phyloP scores from a whole-genome alignment of 768 basidiomycete species.

The Amanita brunnescens region DNA sequence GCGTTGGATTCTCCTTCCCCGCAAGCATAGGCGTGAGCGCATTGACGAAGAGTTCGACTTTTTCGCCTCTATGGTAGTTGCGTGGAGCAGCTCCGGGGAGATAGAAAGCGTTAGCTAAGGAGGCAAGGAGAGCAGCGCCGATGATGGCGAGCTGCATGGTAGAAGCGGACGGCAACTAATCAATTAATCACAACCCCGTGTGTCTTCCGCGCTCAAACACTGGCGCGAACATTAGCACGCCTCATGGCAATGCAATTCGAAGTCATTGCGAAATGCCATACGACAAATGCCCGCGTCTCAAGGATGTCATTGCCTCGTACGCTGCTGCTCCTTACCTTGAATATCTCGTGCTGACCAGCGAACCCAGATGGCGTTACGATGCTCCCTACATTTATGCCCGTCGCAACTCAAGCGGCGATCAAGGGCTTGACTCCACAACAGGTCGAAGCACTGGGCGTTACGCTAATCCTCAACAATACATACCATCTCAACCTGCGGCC shows the following conservation, averaged over 20 bases:
- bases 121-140: slow-evolving; percentile 16
- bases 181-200: no score
- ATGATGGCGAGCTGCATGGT: slow-evolving; percentile 11
- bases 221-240: neutral
- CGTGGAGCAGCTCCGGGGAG: slow-evolving; percentile 86
- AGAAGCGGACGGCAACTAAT: neutral
- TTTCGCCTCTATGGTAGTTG: slow-evolving; percentile 67
- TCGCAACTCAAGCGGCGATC: slow-evolving; percentile 87
- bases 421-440: slow-evolving; percentile 87
- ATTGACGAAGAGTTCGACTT: slow-evolving; percentile 78
- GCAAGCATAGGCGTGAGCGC: slow-evolving; percentile 81
- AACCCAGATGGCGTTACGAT: slow-evolving; percentile 65
- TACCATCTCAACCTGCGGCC: slow-evolving; percentile 87
- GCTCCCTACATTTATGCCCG: slow-evolving; percentile 90
- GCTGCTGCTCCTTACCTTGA: slow-evolving; percentile 18
- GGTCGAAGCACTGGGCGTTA: slow-evolving; percentile 72
- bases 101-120: slow-evolving; percentile 61
- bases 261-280: slow-evolving; percentile 70
- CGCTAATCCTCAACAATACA: slow-evolving; percentile 82
- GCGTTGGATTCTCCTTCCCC: slow-evolving; percentile 57
- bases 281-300: slow-evolving; percentile 78
- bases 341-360: slow-evolving; percentile 1
- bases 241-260: slow-evolving; percentile 66
- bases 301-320: slow-evolving; percentile 75
- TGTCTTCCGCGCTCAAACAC: neutral